These are phyloP conservation scores for Neofusicoccum cordaticola DNA, from an alignment of 2,329 filamentous ascomycete genomes.

Conservation along the genomic window DNA sequence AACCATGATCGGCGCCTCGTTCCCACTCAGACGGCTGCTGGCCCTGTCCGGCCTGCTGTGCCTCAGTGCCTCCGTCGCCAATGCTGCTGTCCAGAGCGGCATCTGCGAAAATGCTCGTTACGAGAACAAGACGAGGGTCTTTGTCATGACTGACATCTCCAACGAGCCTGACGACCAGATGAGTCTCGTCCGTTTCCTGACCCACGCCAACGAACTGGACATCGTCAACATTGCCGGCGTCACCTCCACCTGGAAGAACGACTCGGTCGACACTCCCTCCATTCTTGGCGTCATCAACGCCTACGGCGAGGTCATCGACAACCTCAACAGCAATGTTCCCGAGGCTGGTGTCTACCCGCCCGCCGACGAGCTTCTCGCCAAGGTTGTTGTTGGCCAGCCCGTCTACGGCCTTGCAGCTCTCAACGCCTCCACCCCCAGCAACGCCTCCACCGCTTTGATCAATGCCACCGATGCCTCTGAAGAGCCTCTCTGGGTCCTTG, in stretches of 20 bases:
- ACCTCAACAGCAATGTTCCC: slow-evolving; percentile 42
- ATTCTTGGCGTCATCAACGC: slow-evolving; percentile 28
- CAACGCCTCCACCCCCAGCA: slow-evolving; percentile 20
- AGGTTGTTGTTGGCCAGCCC: slow-evolving; percentile 32
- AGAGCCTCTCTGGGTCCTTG: slow-evolving; percentile 48
- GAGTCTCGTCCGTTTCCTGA: slow-evolving; percentile 22
- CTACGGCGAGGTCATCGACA: slow-evolving; percentile 35
- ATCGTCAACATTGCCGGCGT: slow-evolving; percentile 22
- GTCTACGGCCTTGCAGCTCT: slow-evolving; percentile 39
- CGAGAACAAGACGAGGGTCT: slow-evolving; percentile 18
- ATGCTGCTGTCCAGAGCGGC: neutral
- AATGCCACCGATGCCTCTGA: slow-evolving; percentile 27
- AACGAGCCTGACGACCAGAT: slow-evolving; percentile 25
- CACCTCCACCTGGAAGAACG: slow-evolving; percentile 22
- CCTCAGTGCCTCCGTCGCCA: neutral
- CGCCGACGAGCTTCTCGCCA: slow-evolving; percentile 20
- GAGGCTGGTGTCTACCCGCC: slow-evolving; percentile 23
- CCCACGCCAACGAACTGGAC: slow-evolving; percentile 23
- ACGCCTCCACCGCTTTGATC: slow-evolving; percentile 24
- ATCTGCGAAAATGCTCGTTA: slow-evolving; percentile 3
- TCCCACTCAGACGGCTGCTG: neutral
- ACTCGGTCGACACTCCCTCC: slow-evolving; percentile 19
- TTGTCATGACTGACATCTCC: slow-evolving; percentile 23
- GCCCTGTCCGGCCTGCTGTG: neutral
- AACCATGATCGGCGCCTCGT: neutral